A percentile compares a stretch with the other conserved stretches of the same genome.
phyloP scores from a whole-genome alignment of 371 early-diverging fungal genomes.

The Blakeslea trispora region DNA sequence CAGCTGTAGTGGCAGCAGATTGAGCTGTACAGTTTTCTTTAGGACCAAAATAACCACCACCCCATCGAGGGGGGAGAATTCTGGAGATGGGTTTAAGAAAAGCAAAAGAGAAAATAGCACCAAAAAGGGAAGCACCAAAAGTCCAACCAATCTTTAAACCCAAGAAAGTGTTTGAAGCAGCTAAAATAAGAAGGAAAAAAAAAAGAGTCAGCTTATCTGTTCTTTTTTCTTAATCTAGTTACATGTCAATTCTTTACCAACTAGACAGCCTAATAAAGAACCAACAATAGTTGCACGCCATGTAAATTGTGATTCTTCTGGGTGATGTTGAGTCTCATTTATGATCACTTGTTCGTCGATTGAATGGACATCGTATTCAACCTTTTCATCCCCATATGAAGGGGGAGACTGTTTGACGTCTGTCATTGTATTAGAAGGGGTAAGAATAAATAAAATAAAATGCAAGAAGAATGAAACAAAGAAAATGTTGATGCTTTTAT shows the following conservation, averaged over 20 bases:
- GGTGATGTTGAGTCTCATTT: conserved; percentile 13
- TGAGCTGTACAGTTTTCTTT: conserved; percentile 73
- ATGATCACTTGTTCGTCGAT: conserved; percentile 28
- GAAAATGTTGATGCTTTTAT: conserved; percentile 2
- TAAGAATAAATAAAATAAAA: conserved; percentile 6
- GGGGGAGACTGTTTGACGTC: conserved; percentile 1
- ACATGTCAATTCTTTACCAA: conserved; percentile 41
- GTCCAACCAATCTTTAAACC: conserved; percentile 75
- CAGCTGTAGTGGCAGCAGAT: conserved; percentile 72
- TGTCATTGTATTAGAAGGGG: conserved; percentile 14
- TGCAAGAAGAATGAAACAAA: neutral
- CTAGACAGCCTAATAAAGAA: conserved; percentile 66
- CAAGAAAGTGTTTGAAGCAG: conserved; percentile 74
- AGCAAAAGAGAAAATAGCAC: conserved; percentile 71
- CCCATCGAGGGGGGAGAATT: conserved; percentile 43
- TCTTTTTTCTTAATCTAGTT: no score
- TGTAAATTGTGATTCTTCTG: conserved; percentile 53
- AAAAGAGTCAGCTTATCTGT: no score
- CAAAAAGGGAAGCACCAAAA: conserved; percentile 73
- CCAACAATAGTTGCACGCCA: conserved; percentile 71
- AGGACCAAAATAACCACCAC: conserved; percentile 70
- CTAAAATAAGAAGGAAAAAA: conserved; percentile 39
- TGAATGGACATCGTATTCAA: conserved; percentile 37
- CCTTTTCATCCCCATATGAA: conserved; percentile 28
- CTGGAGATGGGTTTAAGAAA: conserved; percentile 64